phyloP scores from a whole-genome alignment of 2,329 filamentous ascomycete genomes.

The Trichoderma atroviride region DNA sequence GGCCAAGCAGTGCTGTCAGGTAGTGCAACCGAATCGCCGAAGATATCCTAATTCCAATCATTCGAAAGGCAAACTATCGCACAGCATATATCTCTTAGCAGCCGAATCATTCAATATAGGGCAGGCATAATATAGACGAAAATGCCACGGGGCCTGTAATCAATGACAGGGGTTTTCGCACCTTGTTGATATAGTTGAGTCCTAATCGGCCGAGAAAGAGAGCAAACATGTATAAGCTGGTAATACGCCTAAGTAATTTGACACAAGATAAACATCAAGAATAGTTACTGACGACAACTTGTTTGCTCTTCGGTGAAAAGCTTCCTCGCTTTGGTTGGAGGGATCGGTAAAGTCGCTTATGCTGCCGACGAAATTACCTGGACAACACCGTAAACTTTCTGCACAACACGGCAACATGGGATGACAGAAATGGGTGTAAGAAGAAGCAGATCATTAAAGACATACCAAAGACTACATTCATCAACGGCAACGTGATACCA shows the following conservation, averaged over 20 bases:
- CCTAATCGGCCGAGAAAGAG: conserved; percentile 69
- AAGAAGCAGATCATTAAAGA: not conserved
- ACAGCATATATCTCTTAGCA: not conserved
- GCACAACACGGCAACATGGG: not conserved
- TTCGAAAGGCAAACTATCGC: conserved; percentile 58
- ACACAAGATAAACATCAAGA: not conserved
- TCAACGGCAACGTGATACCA: conserved; percentile 59
- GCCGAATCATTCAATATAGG: not conserved
- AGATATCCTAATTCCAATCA: conserved; percentile 64
- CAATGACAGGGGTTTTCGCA: conserved; percentile 29
- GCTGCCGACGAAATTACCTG: conserved; percentile 50
- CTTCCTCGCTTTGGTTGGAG: conserved; percentile 38
- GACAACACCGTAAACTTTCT: conserved; percentile 1
- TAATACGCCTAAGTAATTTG: not conserved
- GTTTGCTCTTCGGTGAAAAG: conserved; percentile 49
- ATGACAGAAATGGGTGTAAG: not conserved
- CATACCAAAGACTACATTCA: conserved; percentile 62
- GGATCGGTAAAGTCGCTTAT: conserved; percentile 46
- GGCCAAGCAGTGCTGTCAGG: conserved; percentile 63
- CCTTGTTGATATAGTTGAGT: conserved; percentile 64
- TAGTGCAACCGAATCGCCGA: conserved; percentile 66
- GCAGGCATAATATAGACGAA: not conserved
- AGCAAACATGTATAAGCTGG: conserved; percentile 67
- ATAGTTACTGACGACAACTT: conserved; percentile 45
- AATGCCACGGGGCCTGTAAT: not conserved